Conservation (phyloP, 306 rosid genomes). For the Glycine tomentella region DNA sequence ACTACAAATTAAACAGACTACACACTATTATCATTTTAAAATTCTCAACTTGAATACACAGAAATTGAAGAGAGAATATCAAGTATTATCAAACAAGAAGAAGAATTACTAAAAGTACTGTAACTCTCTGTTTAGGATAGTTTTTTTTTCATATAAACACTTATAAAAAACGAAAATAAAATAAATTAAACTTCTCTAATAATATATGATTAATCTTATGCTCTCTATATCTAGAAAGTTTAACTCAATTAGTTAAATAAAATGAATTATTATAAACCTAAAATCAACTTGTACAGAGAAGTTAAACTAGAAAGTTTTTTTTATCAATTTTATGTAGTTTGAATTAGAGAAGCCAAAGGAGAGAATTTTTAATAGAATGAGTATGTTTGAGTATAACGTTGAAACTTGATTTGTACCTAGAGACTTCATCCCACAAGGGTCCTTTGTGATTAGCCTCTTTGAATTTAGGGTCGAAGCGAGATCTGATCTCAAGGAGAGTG, state of each 20-base stretch:
- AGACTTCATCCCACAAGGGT: slow-evolving; percentile 96
- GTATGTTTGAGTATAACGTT: no score
- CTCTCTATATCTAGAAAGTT: no score
- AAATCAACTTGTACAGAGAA: no score
- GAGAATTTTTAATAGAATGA: no score
- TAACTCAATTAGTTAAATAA: no score
- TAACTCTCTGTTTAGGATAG: background rate
- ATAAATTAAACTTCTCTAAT: no score
- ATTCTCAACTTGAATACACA: background rate
- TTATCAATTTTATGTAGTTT: no score
- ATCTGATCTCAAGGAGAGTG: slow-evolving; percentile 94
- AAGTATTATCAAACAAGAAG: background rate
- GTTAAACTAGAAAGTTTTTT: no score
- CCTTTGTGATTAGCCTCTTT: slow-evolving; percentile 97
- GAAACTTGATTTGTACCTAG: slow-evolving; percentile 65
- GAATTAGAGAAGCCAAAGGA: no score
- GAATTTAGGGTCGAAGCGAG: slow-evolving; percentile 90
- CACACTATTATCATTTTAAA: background rate
- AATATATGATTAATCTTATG: no score
- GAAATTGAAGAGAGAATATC: background rate
- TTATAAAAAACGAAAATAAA: no score
- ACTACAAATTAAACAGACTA: background rate
- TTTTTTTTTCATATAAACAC: background rate
- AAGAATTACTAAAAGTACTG: background rate
- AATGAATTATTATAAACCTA: no score